Base-by-base conservation (phyloP, 1,139 yeast species). In the Yamadazyma pseudoaaseri region DNA sequence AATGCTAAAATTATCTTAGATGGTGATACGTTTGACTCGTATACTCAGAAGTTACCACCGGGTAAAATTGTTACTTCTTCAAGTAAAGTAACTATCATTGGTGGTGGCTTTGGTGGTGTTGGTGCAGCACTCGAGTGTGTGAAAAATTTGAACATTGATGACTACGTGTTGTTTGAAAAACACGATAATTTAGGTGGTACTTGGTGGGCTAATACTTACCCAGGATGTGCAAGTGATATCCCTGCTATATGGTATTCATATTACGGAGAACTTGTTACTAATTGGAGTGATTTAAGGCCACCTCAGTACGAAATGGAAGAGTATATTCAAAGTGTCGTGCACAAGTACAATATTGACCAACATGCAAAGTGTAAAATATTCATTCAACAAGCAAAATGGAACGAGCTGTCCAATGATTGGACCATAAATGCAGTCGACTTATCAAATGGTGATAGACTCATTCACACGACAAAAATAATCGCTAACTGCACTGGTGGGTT, bases 121-220 rank as follows among this genome's bases (percentile, higher is more conserved):
- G 62, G 58, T 17, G 42, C 58, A 8, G 63, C 66, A 2, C 40
- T 67, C 29, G 57, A 52, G 40, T 54, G 55, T 34, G 51, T 53
- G 33, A 58, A 57, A 32, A 53, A 56, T 23, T 52, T 58, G 45
- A 61, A 55, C 26, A 20, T 32, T 31, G 50, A 52, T 30, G 76
- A 58, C 48, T 58, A 59, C 42, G 60, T 48, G 15, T 52, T 72
- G 5, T 70, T 66, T 40, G 79, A 73, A 39, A 65, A 65, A 41
- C 74, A 67, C 38, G 57, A 53, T 31, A 54, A 62, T 32, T 59
- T 70, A 38, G 79, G 79, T n/a, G 79, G 79, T 5, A 71, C 77
- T 24, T 73, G 79, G 79, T 66, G 62, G 49, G 73, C 75, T 32
- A 73, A 73, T 44, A 60, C 74, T 3, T 73, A 73, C 42, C 79